These are phyloP conservation scores for Malassezia psittaci DNA, from an alignment of 1,284 basidiomycete species.

Conservation along the genomic window DNA sequence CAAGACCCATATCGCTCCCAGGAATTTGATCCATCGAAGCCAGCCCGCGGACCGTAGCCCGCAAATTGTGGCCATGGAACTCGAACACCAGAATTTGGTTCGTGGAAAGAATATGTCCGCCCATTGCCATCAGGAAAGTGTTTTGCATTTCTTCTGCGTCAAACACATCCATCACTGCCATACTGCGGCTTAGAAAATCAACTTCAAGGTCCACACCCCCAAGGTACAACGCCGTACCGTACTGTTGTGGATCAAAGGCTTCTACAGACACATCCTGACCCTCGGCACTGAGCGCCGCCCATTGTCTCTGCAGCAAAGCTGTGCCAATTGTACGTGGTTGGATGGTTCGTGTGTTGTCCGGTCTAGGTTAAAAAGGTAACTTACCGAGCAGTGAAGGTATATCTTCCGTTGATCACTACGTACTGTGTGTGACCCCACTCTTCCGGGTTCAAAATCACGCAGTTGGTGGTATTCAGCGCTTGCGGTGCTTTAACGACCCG, in stretches of 20 bases:
- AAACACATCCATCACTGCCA: conserved; percentile 26
- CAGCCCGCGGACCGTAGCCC: conserved; percentile 61
- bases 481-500: conserved; percentile 30
- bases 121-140: conserved; percentile 65
- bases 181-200: conserved; percentile 29
- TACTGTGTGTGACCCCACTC: conserved; percentile 42
- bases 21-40: conserved; percentile 51
- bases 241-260: conserved; percentile 33
- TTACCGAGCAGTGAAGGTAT: conserved; percentile 33
- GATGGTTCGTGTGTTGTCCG: conserved; percentile 30
- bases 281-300: conserved; percentile 38
- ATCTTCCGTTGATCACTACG: conserved; percentile 36
- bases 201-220: conserved; percentile 41
- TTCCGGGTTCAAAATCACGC: conserved; percentile 34
- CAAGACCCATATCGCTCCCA: conserved; percentile 56
- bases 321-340: conserved; percentile 35
- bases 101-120: conserved; percentile 53
- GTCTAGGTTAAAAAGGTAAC: neutral
- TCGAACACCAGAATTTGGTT: conserved; percentile 76
- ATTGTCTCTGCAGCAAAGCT: conserved; percentile 36
- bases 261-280: conserved; percentile 37
- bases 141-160: conserved; percentile 73
- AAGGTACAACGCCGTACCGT: conserved; percentile 36
- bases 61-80: conserved; percentile 77
- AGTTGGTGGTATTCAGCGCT: conserved; percentile 33